Evolutionary conservation across 768 basidiomycete genomes (phyloP), one percentile per base, ranked within the genome.

Genomic region (Lactifluus echinatus): DNA sequence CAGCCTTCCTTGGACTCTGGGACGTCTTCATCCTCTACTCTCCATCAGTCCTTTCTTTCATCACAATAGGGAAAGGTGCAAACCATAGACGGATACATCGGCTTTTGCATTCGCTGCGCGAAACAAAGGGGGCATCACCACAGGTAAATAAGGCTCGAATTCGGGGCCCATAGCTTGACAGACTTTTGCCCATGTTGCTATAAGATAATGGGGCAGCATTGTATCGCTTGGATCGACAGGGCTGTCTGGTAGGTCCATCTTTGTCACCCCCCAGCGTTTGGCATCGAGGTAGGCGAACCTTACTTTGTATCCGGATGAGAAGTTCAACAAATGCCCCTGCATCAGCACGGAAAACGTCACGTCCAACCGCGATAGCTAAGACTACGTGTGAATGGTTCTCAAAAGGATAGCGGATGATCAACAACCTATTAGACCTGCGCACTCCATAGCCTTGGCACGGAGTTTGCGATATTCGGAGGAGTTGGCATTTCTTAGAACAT

Each of bases 401-500:
- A 10, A 6, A 21, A 21, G 23, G 36, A 4, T 24, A 24, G 5
- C 33, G 17, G 17, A 28, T 29, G 28, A 29, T 39, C 55, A 61
- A 80, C 17, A 39, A 91, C 91, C 91, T 59, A 91, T 86, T 21
- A 92, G 73, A 8, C 88, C 88, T 0, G 89, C 90, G 68, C 91
- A 93, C 66, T 94, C 92, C 88, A 95, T 93, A 0, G 89, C 89
- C 66, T 93, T 90, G 39, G 83, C 79, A 23, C 87, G 75, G 50
- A 93, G 65, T 66, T 83, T 85, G 24, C 77, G 74, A 67, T 87
- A 84, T 50, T 85, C 83, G 0, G 77, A 67, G 6, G 80, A 79
- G 42, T 83, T 84, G 11, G 87, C 85, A 47, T 87, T 86, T 19
- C 79, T 73, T 48, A 95, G 76, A 0, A 93, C 85, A 54, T 82